These are phyloP conservation scores for Beta macrorhiza DNA, from an alignment of 179 eudicot species.

Conservation along the genomic window DNA sequence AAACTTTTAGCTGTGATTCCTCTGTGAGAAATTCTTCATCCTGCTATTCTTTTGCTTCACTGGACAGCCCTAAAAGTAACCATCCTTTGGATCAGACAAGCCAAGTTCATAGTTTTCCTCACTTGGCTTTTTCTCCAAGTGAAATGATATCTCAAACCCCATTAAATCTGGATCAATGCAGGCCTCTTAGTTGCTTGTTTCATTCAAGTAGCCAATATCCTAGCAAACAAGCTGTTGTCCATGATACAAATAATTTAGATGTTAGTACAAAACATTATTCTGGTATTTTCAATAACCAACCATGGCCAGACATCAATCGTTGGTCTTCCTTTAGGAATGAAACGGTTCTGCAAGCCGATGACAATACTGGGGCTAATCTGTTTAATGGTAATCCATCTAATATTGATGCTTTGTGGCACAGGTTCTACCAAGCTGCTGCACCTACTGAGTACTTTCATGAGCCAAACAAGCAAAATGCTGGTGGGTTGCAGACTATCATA, in stretches of 20 bases:
- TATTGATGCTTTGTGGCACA: constrained; percentile 18
- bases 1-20: background rate
- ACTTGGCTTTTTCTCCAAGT: constrained; percentile 11
- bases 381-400: background rate
- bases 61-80: background rate
- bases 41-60: constrained; percentile 2
- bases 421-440: constrained; percentile 13
- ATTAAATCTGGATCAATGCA: background rate
- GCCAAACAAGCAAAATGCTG: constrained; percentile 7
- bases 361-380: background rate
- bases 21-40: background rate
- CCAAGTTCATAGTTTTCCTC: constrained; percentile 12
- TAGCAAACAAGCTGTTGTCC: constrained; percentile 9
- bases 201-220: background rate
- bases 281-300: background rate
- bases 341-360: background rate
- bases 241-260: background rate
- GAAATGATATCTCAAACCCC: background rate
- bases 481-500: background rate
- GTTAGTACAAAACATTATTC: background rate
- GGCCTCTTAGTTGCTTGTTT: background rate
- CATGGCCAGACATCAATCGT: constrained; percentile 1
- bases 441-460: background rate
- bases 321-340: background rate
- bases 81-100: constrained; percentile 3